phyloP scores from a whole-genome alignment of 2,329 filamentous ascomycete genomes.

The Hyphodiscus sp. region DNA sequence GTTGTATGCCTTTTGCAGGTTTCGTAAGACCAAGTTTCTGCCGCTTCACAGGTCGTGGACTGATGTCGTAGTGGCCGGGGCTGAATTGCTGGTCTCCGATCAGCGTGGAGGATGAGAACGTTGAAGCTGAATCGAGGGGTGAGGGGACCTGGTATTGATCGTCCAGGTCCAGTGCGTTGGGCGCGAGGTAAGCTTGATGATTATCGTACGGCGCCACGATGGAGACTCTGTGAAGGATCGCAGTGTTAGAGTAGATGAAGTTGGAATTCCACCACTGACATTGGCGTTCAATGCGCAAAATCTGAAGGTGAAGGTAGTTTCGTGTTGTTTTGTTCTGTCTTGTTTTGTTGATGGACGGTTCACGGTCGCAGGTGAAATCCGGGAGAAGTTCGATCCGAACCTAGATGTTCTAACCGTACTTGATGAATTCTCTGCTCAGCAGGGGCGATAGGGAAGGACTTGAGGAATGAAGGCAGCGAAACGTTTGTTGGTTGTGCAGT shows the following conservation, averaged over 20 bases:
- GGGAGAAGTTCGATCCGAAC: not conserved
- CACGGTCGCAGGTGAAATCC: not conserved
- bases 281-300: slow-evolving; percentile 14
- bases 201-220: slow-evolving; percentile 27
- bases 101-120: slow-evolving; percentile 24
- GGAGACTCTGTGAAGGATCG: slow-evolving; percentile 26
- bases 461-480: not conserved
- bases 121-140: slow-evolving; percentile 25
- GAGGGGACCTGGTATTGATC: slow-evolving; percentile 23
- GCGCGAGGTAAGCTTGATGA: slow-evolving; percentile 25
- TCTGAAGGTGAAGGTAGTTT: not conserved
- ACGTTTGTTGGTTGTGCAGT: not conserved
- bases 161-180: slow-evolving; percentile 24
- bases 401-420: not conserved
- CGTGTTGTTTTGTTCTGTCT: not conserved
- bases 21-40: slow-evolving; percentile 15
- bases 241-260: slow-evolving; percentile 15
- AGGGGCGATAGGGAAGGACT: not conserved
- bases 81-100: slow-evolving; percentile 25
- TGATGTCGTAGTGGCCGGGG: slow-evolving; percentile 18
- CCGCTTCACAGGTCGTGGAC: slow-evolving; percentile 18
- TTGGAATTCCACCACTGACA: slow-evolving; percentile 15
- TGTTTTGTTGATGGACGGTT: too few relatives aligned
- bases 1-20: slow-evolving; percentile 11
- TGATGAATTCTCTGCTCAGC: not conserved